These are phyloP conservation scores for Penicillium sp. DNA, from an alignment of 2,329 filamentous ascomycete species.

Conservation along the genomic window DNA sequence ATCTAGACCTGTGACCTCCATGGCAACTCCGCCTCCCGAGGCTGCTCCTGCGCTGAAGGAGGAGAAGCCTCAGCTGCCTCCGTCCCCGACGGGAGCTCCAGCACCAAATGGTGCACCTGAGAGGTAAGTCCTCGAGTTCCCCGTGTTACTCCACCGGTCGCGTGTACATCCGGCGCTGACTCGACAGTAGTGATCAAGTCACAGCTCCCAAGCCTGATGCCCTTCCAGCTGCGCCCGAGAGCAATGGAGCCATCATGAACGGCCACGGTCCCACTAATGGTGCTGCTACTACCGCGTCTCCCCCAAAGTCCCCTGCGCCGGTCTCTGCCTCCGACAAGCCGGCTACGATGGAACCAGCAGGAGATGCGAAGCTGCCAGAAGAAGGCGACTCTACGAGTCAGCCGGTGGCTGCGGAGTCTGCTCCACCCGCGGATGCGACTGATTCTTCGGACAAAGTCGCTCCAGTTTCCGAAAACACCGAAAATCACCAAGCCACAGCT, in stretches of 20 bases:
- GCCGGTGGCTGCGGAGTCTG: background rate
- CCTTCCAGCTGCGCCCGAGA: slow-evolving; percentile 12
- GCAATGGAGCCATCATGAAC: slow-evolving; percentile 24
- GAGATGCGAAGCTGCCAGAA: slow-evolving; percentile 3
- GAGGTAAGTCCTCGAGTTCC: slow-evolving; percentile 25
- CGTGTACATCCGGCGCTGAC: slow-evolving; percentile 6
- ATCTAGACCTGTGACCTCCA: slow-evolving; percentile 23
- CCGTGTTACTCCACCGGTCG: background rate
- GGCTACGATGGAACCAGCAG: slow-evolving; percentile 5
- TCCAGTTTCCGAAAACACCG: slow-evolving; percentile 4
- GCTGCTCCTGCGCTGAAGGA: slow-evolving; percentile 34
- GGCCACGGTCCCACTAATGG: slow-evolving; percentile 32
- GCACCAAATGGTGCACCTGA: slow-evolving; percentile 23
- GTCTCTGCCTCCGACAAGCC: slow-evolving; percentile 4
- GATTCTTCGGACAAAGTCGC: background rate
- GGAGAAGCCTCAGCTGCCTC: slow-evolving; percentile 39
- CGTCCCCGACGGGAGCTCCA: slow-evolving; percentile 32
- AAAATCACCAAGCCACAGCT: background rate
- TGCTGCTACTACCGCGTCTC: slow-evolving; percentile 21
- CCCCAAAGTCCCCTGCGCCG: slow-evolving; percentile 28
- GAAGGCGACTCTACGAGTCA: background rate
- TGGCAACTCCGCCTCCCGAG: slow-evolving; percentile 44
- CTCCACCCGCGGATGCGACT: background rate
- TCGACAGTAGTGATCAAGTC: slow-evolving; percentile 19
- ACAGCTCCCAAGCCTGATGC: slow-evolving; percentile 20